These are phyloP conservation scores for Beauveria scarabaeidicola DNA, from an alignment of 2,329 filamentous ascomycete species.

Conservation along the genomic window DNA sequence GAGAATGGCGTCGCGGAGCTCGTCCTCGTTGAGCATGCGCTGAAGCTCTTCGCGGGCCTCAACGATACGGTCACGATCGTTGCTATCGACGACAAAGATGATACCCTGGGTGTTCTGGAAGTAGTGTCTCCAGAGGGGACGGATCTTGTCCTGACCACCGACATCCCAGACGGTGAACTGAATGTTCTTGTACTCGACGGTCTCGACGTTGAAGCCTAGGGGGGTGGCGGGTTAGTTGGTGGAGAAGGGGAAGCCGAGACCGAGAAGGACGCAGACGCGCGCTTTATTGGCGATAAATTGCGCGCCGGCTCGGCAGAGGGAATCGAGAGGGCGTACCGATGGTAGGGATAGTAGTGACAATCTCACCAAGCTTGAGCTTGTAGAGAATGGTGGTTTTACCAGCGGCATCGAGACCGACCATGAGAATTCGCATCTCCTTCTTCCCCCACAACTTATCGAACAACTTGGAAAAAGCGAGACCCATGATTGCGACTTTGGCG, in stretches of 20 bases:
- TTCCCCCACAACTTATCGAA: slow-evolving; percentile 96
- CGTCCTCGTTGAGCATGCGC: slow-evolving; percentile 97
- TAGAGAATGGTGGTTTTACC: slow-evolving; percentile 99
- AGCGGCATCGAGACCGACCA: slow-evolving; percentile 98
- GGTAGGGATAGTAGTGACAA: slow-evolving; percentile 97
- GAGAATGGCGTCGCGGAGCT: slow-evolving; percentile 93
- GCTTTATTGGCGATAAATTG: slow-evolving; percentile 1
- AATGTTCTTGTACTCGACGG: slow-evolving; percentile 99
- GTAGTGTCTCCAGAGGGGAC: slow-evolving; percentile 98
- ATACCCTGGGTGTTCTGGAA: slow-evolving; percentile 99
- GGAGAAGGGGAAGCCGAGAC: neutral
- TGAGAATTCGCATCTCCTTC: slow-evolving; percentile 99
- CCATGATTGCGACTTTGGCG: slow-evolving; percentile 66
- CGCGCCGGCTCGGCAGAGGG: neutral
- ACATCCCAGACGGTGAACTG: slow-evolving; percentile 99
- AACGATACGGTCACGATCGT: slow-evolving; percentile 95
- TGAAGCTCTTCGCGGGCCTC: slow-evolving; percentile 95
- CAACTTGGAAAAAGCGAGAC: slow-evolving; percentile 94
- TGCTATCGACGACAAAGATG: slow-evolving; percentile 99
- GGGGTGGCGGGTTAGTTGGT: slow-evolving; percentile 5
- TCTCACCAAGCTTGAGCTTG: slow-evolving; percentile 99
- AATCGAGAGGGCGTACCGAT: slow-evolving; percentile 59
- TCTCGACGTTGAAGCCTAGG: slow-evolving; percentile 97
- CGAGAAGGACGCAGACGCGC: neutral
- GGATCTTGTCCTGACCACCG: slow-evolving; percentile 99